phyloP scores from a whole-genome alignment of 2,329 filamentous ascomycete genomes.

The Anthostomella pinea region DNA sequence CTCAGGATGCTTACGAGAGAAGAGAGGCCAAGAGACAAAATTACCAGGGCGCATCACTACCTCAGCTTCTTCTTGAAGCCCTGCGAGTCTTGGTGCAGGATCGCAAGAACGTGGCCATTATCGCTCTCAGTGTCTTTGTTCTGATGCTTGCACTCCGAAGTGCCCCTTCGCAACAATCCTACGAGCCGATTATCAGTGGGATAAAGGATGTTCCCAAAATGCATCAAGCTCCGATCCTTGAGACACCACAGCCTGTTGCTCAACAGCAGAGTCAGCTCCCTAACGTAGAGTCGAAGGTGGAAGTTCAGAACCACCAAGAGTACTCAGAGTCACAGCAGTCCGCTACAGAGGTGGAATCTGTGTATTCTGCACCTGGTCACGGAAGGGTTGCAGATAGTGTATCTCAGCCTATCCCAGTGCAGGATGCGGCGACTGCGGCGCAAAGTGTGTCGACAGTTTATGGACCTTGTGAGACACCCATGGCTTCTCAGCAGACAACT shows the following conservation, averaged over 20 bases:
- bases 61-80: conserved; percentile 53
- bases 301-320: too few relatives aligned
- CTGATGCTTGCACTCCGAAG: conserved; percentile 45
- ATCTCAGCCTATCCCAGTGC: too few relatives aligned
- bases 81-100: conserved; percentile 54
- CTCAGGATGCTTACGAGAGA: conserved; percentile 30
- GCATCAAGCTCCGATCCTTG: conserved; percentile 18
- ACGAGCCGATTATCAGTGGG: conserved; percentile 29
- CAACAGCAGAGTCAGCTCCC: conserved; percentile 8
- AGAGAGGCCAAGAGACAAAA: conserved; percentile 28
- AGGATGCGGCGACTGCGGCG: background rate
- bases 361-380: too few relatives aligned
- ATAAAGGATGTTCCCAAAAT: conserved; percentile 23
- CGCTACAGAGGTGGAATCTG: too few relatives aligned
- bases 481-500: conserved; percentile 1
- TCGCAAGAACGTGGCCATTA: conserved; percentile 58
- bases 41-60: conserved; percentile 47
- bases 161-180: conserved; percentile 27
- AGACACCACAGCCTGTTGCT: conserved; percentile 7
- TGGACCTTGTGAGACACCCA: conserved; percentile 17
- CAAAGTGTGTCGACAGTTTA: conserved; percentile 18
- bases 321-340: too few relatives aligned
- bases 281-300: background rate
- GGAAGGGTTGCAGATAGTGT: too few relatives aligned
- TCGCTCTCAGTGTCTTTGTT: conserved; percentile 51